Conservation (phyloP, 805 yeast genomes). For the Candida khao-thaluensis region DNA sequence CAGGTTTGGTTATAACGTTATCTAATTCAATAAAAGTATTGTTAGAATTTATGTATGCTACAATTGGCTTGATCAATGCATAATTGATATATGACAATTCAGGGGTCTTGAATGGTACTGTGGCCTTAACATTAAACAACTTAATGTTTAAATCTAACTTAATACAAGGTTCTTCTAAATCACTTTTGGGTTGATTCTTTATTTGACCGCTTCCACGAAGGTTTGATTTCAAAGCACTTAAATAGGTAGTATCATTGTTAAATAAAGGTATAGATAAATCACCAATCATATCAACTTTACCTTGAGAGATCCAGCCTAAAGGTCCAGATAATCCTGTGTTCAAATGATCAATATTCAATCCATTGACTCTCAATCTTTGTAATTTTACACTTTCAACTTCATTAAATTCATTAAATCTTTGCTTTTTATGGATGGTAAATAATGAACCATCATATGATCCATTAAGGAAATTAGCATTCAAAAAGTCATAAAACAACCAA, state of each 20-base stretch:
- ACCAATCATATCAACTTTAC: slow-evolving; percentile 90
- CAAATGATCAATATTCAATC: slow-evolving; percentile 81
- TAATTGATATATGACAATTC: slow-evolving; percentile 89
- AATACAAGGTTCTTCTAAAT: slow-evolving; percentile 41
- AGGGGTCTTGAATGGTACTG: slow-evolving; percentile 82
- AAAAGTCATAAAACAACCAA: slow-evolving; percentile 87
- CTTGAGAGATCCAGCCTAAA: slow-evolving; percentile 94
- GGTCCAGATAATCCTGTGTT: slow-evolving; percentile 92
- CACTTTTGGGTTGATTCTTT: neutral
- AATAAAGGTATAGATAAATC: slow-evolving; percentile 72
- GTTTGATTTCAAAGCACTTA: slow-evolving; percentile 8
- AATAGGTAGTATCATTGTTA: neutral
- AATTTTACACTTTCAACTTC: slow-evolving; percentile 29
- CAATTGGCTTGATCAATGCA: slow-evolving; percentile 91
- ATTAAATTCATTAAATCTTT: slow-evolving; percentile 47
- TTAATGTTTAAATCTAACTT: slow-evolving; percentile 77
- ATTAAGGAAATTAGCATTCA: slow-evolving; percentile 79
- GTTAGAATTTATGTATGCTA: slow-evolving; percentile 88
- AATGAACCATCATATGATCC: slow-evolving; percentile 93
- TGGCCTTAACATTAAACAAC: slow-evolving; percentile 83
- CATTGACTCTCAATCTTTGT: slow-evolving; percentile 80
- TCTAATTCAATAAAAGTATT: slow-evolving; percentile 86
- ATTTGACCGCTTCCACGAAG: neutral
- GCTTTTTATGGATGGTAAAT: slow-evolving; percentile 85
- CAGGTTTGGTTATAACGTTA: slow-evolving; percentile 74